A percentile compares a stretch with the other conserved stretches of the same genome.
Evolutionary conservation across 2,329 filamentous ascomycete species (phyloP).

Genomic region (Bimuria novae-zelandiae): DNA sequence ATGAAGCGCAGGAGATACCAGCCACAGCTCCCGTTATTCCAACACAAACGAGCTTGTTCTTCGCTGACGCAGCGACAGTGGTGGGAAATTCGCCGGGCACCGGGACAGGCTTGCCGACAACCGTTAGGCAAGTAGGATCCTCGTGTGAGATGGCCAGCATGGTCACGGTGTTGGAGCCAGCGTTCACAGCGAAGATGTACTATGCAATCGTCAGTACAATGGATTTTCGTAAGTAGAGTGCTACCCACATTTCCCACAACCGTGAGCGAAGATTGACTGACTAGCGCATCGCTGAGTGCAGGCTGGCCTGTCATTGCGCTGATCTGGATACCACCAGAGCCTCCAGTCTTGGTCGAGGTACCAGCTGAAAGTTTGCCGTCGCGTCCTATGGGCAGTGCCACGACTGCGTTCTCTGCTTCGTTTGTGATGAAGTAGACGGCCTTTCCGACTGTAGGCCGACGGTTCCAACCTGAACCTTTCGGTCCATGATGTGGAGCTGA

Average conservation of each 20-base stretch:
- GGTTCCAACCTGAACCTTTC: not conserved
- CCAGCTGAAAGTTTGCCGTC: constrained; percentile 55
- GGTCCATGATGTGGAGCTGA: constrained; percentile 13
- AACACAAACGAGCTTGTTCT: constrained; percentile 45
- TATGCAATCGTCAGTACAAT: constrained; percentile 31
- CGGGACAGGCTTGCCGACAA: constrained; percentile 39
- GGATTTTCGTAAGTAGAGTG: not conserved
- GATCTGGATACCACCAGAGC: constrained; percentile 50
- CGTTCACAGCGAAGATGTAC: constrained; percentile 59
- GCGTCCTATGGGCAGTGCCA: constrained; percentile 53
- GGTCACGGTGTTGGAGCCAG: constrained; percentile 47
- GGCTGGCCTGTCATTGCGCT: constrained; percentile 41
- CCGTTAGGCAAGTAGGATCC: constrained; percentile 35
- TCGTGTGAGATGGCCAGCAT: constrained; percentile 42
- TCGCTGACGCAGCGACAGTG: constrained; percentile 45
- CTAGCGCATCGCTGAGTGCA: constrained; percentile 56
- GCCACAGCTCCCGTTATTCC: constrained; percentile 42
- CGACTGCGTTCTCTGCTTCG: constrained; percentile 54
- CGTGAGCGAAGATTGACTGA: constrained; percentile 57
- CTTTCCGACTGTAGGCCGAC: constrained; percentile 33
- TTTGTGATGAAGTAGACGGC: constrained; percentile 64
- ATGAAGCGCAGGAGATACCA: constrained; percentile 45
- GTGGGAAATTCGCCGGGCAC: constrained; percentile 47
- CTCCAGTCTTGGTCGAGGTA: constrained; percentile 52
- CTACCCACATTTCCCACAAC: constrained; percentile 59